Percentiles rank a stretch among this genome's conserved stretches.
Conservation (phyloP, 495 filamentous ascomycete species). For the Pyronema omphalodes region DNA sequence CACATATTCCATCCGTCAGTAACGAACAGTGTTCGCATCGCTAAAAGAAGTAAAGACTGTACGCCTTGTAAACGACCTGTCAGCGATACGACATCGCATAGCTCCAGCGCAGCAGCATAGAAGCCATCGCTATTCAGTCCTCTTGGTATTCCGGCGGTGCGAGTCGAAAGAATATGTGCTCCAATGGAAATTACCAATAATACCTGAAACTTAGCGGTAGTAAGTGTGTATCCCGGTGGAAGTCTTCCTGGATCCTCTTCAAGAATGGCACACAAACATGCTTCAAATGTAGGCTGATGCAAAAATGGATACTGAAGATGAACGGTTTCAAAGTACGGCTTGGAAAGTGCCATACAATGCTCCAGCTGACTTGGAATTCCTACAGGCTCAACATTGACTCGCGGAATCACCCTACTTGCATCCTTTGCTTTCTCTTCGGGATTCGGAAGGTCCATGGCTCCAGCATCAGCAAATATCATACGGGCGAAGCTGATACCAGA, state of each 20-base stretch:
- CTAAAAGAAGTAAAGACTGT: conserved; percentile 17
- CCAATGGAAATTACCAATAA: conserved; percentile 23
- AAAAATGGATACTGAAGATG: conserved; percentile 22
- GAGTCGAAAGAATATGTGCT: conserved; percentile 16
- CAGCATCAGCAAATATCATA: conserved; percentile 14
- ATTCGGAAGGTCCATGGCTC: conserved; percentile 6
- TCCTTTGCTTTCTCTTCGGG: conserved; percentile 5
- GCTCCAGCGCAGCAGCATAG: conserved; percentile 18
- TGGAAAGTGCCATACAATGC: conserved; percentile 8
- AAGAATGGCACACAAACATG: conserved; percentile 17
- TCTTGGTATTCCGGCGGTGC: not conserved
- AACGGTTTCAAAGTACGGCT: conserved; percentile 18
- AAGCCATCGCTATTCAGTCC: conserved; percentile 21
- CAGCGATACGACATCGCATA: conserved; percentile 15
- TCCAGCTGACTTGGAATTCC: conserved; percentile 15
- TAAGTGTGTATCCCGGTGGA: conserved; percentile 13
- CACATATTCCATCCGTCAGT: conserved; percentile 17
- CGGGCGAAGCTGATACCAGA: conserved; percentile 19
- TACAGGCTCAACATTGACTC: conserved; percentile 10
- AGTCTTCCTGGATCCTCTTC: conserved; percentile 7
- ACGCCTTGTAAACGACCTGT: conserved; percentile 19
- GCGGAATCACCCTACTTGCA: conserved; percentile 2
- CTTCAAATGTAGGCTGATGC: conserved; percentile 18
- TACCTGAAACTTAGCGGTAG: conserved; percentile 21
- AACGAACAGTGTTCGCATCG: conserved; percentile 17